Evolutionary conservation across 768 basidiomycete genomes (phyloP), one percentile per base, ranked within the genome.

Genomic region (Russula ochroleuca): DNA sequence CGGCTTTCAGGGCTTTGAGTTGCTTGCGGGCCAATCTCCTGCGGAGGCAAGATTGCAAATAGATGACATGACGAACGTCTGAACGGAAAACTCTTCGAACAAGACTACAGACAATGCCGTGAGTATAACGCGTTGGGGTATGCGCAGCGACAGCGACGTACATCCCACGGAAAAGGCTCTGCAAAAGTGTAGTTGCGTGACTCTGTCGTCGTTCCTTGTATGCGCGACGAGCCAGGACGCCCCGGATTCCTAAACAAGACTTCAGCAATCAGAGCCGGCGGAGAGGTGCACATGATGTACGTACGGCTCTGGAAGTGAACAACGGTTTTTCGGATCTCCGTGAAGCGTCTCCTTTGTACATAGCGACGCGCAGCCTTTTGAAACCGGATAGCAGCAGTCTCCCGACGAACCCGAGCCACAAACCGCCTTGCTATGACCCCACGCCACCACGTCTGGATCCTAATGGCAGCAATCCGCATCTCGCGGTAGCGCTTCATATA

Each of bases 391-490:
- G 93, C 93, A 25, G 91, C 85, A 23, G 80, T 82, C 73, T 94
- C 83, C 60, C 85, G 82, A 62, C 90, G 82, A 62, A 94, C 83
- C 62, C 75, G 76, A 68, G 87, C 81, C 14, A 90, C 92, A 28
- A 91, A 77, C 59, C 81, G 80, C 72, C 79, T 83, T 1, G 94
- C 96, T 67, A 86, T 69, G 51, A 93, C 82, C n/a, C 91, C 88
- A 65, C 96, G 83, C 92, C 94, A 98, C 88, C 92, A 90, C 0
- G 92, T 87, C 74, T 99, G 97, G 41, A 99, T 87, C 71, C 78
- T 86, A 73, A 98, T 88, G 1, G 94, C 85, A 28, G 89, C 84
- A 3, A 69, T 72, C 38, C 92, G 85, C 51, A 94, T 79, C 59
- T 80, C 75, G 61, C 81, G 82, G 71, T 95, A 99, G 56, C 80